A percentile compares a stretch with the other conserved stretches of the same genome.
Evolutionary conservation across 2,329 filamentous ascomycete genomes (phyloP).

Genomic region (Beauveria bassiana): DNA sequence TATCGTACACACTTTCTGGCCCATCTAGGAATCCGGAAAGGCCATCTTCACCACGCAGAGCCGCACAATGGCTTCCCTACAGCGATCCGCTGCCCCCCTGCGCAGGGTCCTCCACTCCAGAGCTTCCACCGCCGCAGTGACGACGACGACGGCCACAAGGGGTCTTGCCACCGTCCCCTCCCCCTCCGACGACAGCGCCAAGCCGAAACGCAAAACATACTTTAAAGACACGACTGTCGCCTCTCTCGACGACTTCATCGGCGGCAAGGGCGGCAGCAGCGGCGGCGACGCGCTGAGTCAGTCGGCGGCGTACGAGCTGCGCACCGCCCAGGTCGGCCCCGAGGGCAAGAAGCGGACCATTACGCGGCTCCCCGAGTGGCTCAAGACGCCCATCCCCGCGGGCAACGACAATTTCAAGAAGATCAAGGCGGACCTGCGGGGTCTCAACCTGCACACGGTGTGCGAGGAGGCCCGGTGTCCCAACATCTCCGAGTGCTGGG

Average conservation of each 20-base stretch:
- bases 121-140: constrained; percentile 15
- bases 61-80: constrained; percentile 31
- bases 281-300: constrained; percentile 27
- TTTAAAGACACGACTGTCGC: constrained; percentile 53
- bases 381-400: constrained; percentile 89
- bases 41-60: neutral
- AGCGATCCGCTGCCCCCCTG: constrained; percentile 34
- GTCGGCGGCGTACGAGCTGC: constrained; percentile 51
- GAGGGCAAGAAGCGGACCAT: constrained; percentile 55
- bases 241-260: constrained; percentile 52
- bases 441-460: constrained; percentile 85
- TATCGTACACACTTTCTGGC: neutral
- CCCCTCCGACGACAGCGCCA: constrained; percentile 20
- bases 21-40: neutral
- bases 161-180: constrained; percentile 41
- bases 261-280: constrained; percentile 24
- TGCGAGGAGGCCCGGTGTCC: constrained; percentile 97
- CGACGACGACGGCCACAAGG: constrained; percentile 21
- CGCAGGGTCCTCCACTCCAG: constrained; percentile 29
- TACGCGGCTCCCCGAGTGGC: constrained; percentile 79
- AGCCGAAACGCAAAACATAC: constrained; percentile 37
- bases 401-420: constrained; percentile 80
- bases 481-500: constrained; percentile 98
- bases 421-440: constrained; percentile 88
- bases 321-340: constrained; percentile 57